Conservation (phyloP, 2,329 filamentous ascomycete genomes). For the Coniochaeta sp. region DNA sequence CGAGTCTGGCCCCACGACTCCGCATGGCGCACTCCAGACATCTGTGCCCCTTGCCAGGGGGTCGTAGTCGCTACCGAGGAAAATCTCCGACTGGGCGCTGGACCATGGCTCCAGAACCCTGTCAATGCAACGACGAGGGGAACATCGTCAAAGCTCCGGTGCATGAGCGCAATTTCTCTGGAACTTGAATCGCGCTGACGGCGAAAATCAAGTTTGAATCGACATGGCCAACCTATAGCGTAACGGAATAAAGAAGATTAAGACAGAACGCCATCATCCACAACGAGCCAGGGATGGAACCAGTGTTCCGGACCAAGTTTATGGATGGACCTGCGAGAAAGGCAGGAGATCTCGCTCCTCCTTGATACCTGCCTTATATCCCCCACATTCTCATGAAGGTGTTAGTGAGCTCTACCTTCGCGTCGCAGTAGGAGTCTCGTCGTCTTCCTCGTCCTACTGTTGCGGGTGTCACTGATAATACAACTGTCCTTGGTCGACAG, state of each 20-base stretch:
- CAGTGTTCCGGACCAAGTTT: not conserved
- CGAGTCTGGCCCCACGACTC: not conserved
- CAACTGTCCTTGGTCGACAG: not conserved
- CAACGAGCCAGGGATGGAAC: not conserved
- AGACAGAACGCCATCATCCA: not conserved
- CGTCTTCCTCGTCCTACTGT: not conserved
- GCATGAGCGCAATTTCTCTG: constrained; percentile 2
- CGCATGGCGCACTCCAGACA: not conserved
- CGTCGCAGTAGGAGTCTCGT: constrained; percentile 1
- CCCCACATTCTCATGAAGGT: not conserved
- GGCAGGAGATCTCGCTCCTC: not conserved
- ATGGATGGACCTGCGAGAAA: not conserved
- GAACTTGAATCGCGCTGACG: not conserved
- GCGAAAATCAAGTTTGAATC: not conserved
- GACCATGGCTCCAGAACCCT: not conserved
- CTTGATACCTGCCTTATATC: not conserved
- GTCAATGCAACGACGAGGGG: not conserved
- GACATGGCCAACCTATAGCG: not conserved
- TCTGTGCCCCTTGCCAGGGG: not conserved
- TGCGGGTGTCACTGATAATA: not conserved
- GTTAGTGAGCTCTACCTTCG: not conserved
- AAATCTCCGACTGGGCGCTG: not conserved
- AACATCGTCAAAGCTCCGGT: not conserved
- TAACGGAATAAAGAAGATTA: not conserved
- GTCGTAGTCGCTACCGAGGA: not conserved